A percentile compares a stretch with the other conserved stretches of the same genome.
These are phyloP conservation scores for Ocimum tenuiflorum DNA, from an alignment of 257 asterid genomes.

Conservation along the genomic window DNA sequence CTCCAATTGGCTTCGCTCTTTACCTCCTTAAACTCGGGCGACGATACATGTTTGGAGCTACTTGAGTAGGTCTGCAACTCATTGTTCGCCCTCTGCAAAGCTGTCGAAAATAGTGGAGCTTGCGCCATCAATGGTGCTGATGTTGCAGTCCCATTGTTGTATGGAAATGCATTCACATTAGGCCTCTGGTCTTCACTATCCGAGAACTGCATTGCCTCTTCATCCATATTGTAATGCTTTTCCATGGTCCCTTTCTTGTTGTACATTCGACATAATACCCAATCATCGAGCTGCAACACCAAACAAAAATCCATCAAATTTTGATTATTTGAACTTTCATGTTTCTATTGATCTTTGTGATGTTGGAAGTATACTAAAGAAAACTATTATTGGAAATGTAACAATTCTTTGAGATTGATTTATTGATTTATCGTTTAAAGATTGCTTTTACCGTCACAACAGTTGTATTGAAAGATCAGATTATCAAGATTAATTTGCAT, in stretches of 20 bases:
- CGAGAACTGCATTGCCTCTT: slow-evolving; percentile 31
- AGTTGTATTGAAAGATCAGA: no score
- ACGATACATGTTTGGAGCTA: slow-evolving; percentile 41
- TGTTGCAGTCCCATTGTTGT: no score
- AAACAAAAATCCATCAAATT: background rate
- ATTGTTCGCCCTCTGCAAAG: background rate
- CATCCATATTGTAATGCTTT: slow-evolving; percentile 35
- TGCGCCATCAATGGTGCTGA: background rate
- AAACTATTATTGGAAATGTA: no score
- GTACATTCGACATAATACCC: slow-evolving; percentile 50
- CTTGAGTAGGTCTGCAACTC: slow-evolving; percentile 47
- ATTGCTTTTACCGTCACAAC: no score
- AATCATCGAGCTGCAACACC: slow-evolving; percentile 50
- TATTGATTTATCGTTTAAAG: no score
- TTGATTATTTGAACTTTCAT: no score
- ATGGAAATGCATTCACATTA: background rate
- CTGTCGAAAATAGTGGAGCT: background rate
- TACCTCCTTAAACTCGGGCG: slow-evolving; percentile 55
- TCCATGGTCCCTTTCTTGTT: slow-evolving; percentile 51
- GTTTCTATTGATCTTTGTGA: no score
- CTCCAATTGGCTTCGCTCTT: slow-evolving; percentile 47
- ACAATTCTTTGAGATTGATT: no score
- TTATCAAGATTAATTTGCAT: no score
- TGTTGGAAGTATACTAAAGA: no score
- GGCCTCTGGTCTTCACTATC: slow-evolving; percentile 41